A percentile compares a stretch with the other conserved stretches of the same genome.
Conservation (phyloP, 805 yeast species). For the Wickerhamiella dianesei region DNA sequence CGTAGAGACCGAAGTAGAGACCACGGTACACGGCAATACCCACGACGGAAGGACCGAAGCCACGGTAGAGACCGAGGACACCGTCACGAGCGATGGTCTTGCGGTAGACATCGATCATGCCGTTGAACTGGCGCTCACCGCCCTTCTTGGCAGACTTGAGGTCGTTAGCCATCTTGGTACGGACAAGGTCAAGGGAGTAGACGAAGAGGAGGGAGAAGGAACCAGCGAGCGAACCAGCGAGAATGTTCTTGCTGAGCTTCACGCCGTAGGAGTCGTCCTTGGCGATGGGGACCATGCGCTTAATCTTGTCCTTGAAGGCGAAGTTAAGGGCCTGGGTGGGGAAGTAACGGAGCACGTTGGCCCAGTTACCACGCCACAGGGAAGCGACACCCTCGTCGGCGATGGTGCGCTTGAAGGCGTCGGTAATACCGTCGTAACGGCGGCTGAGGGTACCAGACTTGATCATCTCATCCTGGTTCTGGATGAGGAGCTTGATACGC, state of each 20-base stretch:
- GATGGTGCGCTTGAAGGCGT: slow-evolving; percentile 86
- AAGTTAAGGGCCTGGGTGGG: slow-evolving; percentile 95
- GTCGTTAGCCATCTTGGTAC: slow-evolving; percentile 95
- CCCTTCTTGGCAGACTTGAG: slow-evolving; percentile 56
- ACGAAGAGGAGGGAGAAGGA: slow-evolving; percentile 80
- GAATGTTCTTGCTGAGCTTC: slow-evolving; percentile 91
- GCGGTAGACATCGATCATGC: slow-evolving; percentile 87
- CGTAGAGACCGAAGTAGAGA: slow-evolving; percentile 92
- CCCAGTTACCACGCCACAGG: slow-evolving; percentile 98
- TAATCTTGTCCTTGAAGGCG: slow-evolving; percentile 89
- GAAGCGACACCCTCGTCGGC: slow-evolving; percentile 78
- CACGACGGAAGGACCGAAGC: slow-evolving; percentile 91
- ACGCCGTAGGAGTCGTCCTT: slow-evolving; percentile 73
- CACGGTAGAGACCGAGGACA: slow-evolving; percentile 94
- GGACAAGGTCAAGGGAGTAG: slow-evolving; percentile 90
- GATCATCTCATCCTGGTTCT: slow-evolving; percentile 92
- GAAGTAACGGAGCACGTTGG: slow-evolving; percentile 93
- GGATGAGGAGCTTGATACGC: slow-evolving; percentile 86
- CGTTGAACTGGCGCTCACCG: slow-evolving; percentile 89
- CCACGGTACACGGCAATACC: slow-evolving; percentile 97
- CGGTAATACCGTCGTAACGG: slow-evolving; percentile 74
- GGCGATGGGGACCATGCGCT: slow-evolving; percentile 84
- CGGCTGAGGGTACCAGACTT: slow-evolving; percentile 85
- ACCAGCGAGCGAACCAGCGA: slow-evolving; percentile 96
- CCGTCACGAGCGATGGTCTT: slow-evolving; percentile 88